Base-by-base conservation (phyloP, 192 early-diverging fungal genomes). In the Funneliformis geosporum region DNA sequence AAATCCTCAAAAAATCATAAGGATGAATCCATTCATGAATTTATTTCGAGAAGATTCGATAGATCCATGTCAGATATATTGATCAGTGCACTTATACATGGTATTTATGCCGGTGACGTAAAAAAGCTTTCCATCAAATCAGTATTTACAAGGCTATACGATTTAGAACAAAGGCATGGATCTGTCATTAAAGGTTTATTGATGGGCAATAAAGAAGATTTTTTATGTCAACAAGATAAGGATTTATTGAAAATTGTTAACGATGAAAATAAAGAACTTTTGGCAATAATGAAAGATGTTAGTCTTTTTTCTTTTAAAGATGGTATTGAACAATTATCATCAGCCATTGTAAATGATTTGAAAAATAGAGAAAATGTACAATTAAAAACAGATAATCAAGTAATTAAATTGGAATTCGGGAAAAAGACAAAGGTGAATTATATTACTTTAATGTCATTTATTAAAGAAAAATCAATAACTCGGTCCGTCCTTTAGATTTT, bases 81-180 rank as follows among this genome's bases (percentile, higher is more conserved):
- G 79, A 90, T 96, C 8, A 95, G 95, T 43, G 94, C 97, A 0
- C 86, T 97, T 43, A 89, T 96, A 71, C 96, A 97, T 78, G 97
- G 97, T 0, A 95, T 99, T 39, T 98, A 97, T 84, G 96, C 96
- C 1, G 96, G 96, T 0, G 94, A 99, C 81, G 87, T 88, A 0
- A 92, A 86, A 70, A 80, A 89, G 64, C 85, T 99, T 38, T 95
- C 94, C 60, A 86, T 96, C 3, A 86, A 92, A 33, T 91, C 94
- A 6, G 90, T 93, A 2, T 85, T 98, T 70, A 89, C 89, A 47
- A 82, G 89, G 42, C 82, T 96, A 68, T 95, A 90, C 86, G 88
- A 94, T 42, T 84, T 88, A 5, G 95, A 96, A 76, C 84, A 82
- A 40, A 81, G 73, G 4, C 83, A 85, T 82, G 91, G 92, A 6